Conservation (phyloP, 176 grass and related monocot genomes). For the Carex pumila region DNA sequence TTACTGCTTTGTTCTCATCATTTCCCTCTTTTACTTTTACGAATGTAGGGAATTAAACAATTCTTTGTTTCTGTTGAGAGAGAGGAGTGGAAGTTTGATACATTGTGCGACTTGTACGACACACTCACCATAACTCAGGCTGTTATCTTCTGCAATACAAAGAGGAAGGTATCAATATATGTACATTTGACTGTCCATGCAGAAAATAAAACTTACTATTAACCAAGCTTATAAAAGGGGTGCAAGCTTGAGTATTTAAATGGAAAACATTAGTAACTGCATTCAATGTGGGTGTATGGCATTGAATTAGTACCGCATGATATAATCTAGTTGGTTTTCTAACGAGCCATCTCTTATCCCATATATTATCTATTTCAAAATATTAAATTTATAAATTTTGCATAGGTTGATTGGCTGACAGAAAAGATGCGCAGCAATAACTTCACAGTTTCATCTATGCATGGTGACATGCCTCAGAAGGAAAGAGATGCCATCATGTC, state of each 20-base stretch:
- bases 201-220: not conserved
- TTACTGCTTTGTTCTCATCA: not conserved
- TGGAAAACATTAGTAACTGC: not conserved
- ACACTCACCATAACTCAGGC: slow-evolving; percentile 94
- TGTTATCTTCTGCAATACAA: slow-evolving; percentile 98
- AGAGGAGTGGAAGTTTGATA: slow-evolving; percentile 99
- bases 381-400: not conserved
- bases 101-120: slow-evolving; percentile 93
- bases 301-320: not conserved
- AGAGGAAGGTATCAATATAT: slow-evolving; percentile 55
- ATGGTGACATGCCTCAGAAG: slow-evolving; percentile 93
- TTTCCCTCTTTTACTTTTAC: not conserved
- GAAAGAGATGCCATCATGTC: slow-evolving; percentile 92
- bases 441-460: slow-evolving; percentile 92
- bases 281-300: not conserved
- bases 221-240: not conserved
- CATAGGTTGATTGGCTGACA: slow-evolving; percentile 85
- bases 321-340: not conserved
- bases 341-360: not conserved
- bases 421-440: slow-evolving; percentile 97
- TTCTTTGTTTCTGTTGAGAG: slow-evolving; percentile 97
- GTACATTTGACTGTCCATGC: not conserved
- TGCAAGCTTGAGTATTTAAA: not conserved
- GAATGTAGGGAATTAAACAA: slow-evolving; percentile 76
- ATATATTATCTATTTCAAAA: not conserved